These are phyloP conservation scores for Pythium rhizo-oryzae DNA, from an alignment of 352 stramenopile genomes.

Conservation along the genomic window DNA sequence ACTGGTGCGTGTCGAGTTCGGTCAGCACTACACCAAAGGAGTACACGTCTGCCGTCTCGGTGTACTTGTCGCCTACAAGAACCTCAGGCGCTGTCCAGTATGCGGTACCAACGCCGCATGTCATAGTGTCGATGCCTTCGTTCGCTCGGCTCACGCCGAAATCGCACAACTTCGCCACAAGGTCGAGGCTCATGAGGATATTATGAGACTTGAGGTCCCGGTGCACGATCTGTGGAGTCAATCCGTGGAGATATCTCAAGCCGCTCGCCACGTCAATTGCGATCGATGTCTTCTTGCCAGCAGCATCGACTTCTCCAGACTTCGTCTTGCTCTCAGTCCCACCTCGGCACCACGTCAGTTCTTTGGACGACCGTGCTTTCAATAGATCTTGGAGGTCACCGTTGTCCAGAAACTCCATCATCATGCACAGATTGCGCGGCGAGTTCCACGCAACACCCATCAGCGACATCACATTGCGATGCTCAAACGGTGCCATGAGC, in stretches of 20 bases:
- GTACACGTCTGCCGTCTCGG: slow-evolving; percentile 38
- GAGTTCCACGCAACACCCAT: slow-evolving; percentile 42
- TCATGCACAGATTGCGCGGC: slow-evolving; percentile 28
- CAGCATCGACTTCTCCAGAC: neutral
- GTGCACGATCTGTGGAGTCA: slow-evolving; percentile 29
- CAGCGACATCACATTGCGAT: slow-evolving; percentile 43
- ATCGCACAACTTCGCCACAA: slow-evolving; percentile 46
- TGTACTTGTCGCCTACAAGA: slow-evolving; percentile 42
- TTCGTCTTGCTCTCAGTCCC: neutral
- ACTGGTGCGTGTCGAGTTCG: slow-evolving; percentile 34
- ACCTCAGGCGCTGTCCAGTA: slow-evolving; percentile 55
- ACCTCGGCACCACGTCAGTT: slow-evolving; percentile 21
- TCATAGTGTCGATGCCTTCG: slow-evolving; percentile 35
- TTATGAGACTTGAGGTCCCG: slow-evolving; percentile 39
- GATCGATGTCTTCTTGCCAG: slow-evolving; percentile 22
- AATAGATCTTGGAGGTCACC: slow-evolving; percentile 33
- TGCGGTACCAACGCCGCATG: slow-evolving; percentile 36
- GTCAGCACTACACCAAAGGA: slow-evolving; percentile 39
- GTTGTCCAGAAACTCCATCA: slow-evolving; percentile 36
- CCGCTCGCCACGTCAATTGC: slow-evolving; percentile 33
- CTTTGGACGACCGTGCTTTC: neutral
- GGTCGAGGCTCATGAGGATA: slow-evolving; percentile 30
- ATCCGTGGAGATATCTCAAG: slow-evolving; percentile 33
- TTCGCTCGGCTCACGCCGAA: slow-evolving; percentile 41
- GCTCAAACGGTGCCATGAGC: slow-evolving; percentile 40